phyloP scores from a whole-genome alignment of 345 rosid species.

The Corchorus capsularis region DNA sequence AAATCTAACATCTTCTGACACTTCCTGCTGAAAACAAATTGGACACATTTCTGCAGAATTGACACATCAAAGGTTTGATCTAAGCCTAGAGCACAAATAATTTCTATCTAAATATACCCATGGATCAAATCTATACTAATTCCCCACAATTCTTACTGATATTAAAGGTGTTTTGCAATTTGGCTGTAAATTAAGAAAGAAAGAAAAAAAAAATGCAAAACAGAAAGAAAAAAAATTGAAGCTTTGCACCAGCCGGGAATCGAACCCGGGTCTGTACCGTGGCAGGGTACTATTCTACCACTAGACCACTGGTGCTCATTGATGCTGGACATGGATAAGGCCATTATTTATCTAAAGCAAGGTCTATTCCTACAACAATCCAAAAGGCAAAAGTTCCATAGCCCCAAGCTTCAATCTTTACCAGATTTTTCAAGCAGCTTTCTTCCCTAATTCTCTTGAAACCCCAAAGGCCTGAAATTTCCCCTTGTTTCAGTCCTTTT shows the following conservation, averaged over 20 bases:
- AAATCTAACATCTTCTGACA: background rate
- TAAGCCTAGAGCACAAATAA: background rate
- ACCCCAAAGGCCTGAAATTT: background rate
- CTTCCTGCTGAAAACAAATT: background rate
- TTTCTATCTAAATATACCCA: too few relatives aligned
- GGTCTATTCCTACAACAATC: too few relatives aligned
- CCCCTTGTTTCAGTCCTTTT: background rate
- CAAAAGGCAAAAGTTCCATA: background rate
- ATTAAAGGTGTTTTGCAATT: too few relatives aligned
- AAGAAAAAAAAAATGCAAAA: too few relatives aligned
- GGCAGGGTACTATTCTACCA: constrained; percentile 78
- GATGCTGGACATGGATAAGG: too few relatives aligned
- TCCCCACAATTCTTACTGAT: background rate
- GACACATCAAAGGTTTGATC: too few relatives aligned
- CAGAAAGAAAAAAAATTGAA: too few relatives aligned
- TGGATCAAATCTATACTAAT: background rate
- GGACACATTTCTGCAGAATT: too few relatives aligned
- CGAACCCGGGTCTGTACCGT: constrained; percentile 79
- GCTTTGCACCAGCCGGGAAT: constrained; percentile 61
- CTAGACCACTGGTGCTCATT: constrained; percentile 69
- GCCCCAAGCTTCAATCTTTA: background rate
- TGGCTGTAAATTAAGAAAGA: too few relatives aligned
- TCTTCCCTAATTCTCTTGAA: background rate
- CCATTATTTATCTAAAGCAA: too few relatives aligned
- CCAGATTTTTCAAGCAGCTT: background rate